Percentiles rank a stretch among this genome's conserved stretches.
Evolutionary conservation across 2,329 filamentous ascomycete species (phyloP).

Genomic region (Tolypocladium tropicale): DNA sequence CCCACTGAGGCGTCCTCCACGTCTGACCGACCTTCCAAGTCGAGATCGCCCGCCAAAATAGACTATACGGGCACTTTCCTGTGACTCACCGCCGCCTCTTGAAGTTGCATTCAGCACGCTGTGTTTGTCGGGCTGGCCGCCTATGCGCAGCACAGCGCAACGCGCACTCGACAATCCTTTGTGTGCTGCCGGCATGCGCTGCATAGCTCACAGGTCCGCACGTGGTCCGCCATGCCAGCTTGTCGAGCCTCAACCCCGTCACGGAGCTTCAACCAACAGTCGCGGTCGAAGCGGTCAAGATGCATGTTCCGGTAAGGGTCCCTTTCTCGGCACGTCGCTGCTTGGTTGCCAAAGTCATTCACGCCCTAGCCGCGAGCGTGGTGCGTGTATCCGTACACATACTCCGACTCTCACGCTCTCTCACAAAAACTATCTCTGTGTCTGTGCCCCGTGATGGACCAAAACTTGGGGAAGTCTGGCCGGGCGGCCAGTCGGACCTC

Average conservation of each 20-base stretch:
- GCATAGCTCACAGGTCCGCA: neutral
- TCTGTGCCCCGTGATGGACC: neutral
- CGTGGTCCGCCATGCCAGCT: neutral
- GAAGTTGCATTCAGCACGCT: neutral
- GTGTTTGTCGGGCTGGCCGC: neutral
- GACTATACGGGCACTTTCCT: neutral
- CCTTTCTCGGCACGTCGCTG: no score
- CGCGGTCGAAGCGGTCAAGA: neutral
- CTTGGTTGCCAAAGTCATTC: no score
- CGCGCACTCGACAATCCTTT: no score
- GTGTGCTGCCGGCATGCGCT: neutral
- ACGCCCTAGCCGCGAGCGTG: neutral
- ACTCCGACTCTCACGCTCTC: no score
- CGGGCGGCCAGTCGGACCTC: neutral
- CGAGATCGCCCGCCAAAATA: neutral
- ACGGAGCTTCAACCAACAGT: neutral
- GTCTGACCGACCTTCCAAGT: neutral
- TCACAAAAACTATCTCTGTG: neutral
- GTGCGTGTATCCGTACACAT: neutral
- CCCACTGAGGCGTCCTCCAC: neutral
- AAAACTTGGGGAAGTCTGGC: neutral
- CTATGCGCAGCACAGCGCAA: neutral
- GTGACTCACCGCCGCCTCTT: neutral
- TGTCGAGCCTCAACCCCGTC: no score
- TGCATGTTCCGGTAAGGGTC: neutral